A percentile compares a stretch with the other conserved stretches of the same genome.
These are phyloP conservation scores for Pleurotus cornucopiae DNA, from an alignment of 768 basidiomycete species.

Conservation along the genomic window DNA sequence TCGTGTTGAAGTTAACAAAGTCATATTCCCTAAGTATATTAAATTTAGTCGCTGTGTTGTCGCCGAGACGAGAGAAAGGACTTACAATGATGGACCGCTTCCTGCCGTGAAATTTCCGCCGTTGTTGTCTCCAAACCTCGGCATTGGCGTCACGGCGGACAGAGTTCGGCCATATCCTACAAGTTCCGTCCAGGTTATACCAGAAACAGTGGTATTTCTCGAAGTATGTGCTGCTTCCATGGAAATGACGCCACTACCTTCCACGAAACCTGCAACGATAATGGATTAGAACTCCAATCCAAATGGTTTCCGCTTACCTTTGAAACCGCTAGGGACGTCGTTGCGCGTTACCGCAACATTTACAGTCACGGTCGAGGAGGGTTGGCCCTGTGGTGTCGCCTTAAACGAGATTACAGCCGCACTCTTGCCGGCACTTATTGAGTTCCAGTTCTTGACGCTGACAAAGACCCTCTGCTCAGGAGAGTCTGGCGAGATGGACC, in stretches of 20 bases:
- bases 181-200: slow-evolving; percentile 55
- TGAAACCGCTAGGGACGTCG: slow-evolving; percentile 37
- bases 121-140: slow-evolving; percentile 33
- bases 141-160: slow-evolving; percentile 61
- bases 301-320: slow-evolving; percentile 29
- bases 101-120: slow-evolving; percentile 58
- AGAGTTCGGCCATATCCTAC: slow-evolving; percentile 57
- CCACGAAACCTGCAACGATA: slow-evolving; percentile 48
- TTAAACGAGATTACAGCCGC: slow-evolving; percentile 41
- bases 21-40: slow-evolving; percentile 49
- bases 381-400: slow-evolving; percentile 37
- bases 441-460: slow-evolving; percentile 53
- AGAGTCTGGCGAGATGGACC: slow-evolving; percentile 40
- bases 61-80: neutral
- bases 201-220: slow-evolving; percentile 41
- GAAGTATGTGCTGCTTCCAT: slow-evolving; percentile 63
- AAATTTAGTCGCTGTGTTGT: too few species aligned
- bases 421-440: slow-evolving; percentile 33
- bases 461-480: slow-evolving; percentile 53
- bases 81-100: slow-evolving; percentile 57
- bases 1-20: slow-evolving; percentile 56
- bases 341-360: slow-evolving; percentile 34
- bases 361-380: slow-evolving; percentile 25
- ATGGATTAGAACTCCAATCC: neutral
- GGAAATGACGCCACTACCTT: slow-evolving; percentile 57